Conservation (phyloP, 202 grass and related monocot genomes). For the Miscanthus sacchariflorus region DNA sequence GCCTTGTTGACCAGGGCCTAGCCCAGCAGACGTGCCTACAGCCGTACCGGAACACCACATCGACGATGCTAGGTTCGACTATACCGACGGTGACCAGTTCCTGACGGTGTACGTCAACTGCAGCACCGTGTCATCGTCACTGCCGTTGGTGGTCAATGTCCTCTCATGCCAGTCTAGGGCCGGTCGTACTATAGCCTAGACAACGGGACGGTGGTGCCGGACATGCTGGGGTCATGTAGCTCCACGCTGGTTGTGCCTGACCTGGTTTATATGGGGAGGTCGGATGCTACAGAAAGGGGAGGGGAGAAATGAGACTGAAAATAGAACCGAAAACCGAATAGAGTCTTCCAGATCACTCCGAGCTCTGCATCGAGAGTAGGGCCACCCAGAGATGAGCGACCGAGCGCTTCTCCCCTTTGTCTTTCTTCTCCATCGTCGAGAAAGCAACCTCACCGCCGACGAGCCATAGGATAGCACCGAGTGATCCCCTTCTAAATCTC, state of each 20-base stretch:
- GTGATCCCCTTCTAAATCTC: no score
- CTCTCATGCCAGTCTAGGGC: background rate
- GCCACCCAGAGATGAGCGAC: no score
- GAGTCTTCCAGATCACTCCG: no score
- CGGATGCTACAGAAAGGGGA: no score
- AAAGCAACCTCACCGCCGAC: no score
- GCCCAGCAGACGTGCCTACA: background rate
- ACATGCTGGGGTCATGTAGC: background rate
- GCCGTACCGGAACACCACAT: constrained; percentile 46
- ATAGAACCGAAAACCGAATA: no score
- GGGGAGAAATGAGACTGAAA: no score
- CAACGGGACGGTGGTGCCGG: constrained; percentile 12
- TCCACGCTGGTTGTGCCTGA: background rate
- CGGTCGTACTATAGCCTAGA: constrained; percentile 32
- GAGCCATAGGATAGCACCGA: no score
- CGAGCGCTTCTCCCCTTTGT: no score
- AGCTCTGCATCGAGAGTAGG: no score
- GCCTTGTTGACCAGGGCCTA: constrained; percentile 35
- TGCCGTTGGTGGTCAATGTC: background rate
- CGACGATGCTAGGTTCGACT: constrained; percentile 35
- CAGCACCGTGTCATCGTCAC: background rate
- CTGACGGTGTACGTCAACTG: constrained; percentile 47
- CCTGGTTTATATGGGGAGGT: no score
- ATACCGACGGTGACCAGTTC: constrained; percentile 43
- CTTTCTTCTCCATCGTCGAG: no score